Evolutionary conservation across 768 basidiomycete species (phyloP), one percentile per base, ranked within the genome.

Genomic region (Leccinum fibrillosum): DNA sequence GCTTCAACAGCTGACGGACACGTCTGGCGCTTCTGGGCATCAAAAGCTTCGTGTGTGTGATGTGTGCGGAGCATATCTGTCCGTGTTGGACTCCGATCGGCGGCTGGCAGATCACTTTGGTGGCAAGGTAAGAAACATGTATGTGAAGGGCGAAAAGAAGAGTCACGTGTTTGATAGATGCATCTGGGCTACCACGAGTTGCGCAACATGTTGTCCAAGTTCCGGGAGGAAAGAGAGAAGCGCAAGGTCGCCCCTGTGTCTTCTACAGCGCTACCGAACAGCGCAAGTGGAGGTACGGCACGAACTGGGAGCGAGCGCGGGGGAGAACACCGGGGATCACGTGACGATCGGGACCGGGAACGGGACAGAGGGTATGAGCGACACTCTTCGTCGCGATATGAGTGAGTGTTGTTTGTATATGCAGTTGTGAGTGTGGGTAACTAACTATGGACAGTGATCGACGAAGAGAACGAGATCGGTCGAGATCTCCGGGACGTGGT

Each of bases 31-130:
- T 5, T 97, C 94, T 56, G 97, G 97, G n/a, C 97, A 99, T 80
- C 97, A 99, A 76, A 98, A 98, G 76, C 79, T 99, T 66, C 89
- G 97, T 61, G 97, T 99, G n/a, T 98, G 97, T 78, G 97, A 99
- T 78, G 95, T 98, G 28, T 99, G 97, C 72, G 97, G 97, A 67
- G 97, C 97, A n/a, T 98, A 98, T 80, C 83, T 99, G 48, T 96
- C 93, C 15, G 92, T 99, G 37, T 82, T 98, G 50, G 97, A 99
- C 76, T 98, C 96, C 57, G 97, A 99, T 79, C 88, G 96, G 72
- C 94, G 97, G 72, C 79, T 99, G 60, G 97, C 97, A 53, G 97
- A 99, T 79, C 97, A 99, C 75, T 99, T 99, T 79, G 97, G 97
- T 75, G 97, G 97, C 68, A 99, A 99, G 80, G 96, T 92, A 67